Evolutionary conservation across 1,284 basidiomycete genomes (phyloP).

Genomic region (Pulveroboletus sp.): DNA sequence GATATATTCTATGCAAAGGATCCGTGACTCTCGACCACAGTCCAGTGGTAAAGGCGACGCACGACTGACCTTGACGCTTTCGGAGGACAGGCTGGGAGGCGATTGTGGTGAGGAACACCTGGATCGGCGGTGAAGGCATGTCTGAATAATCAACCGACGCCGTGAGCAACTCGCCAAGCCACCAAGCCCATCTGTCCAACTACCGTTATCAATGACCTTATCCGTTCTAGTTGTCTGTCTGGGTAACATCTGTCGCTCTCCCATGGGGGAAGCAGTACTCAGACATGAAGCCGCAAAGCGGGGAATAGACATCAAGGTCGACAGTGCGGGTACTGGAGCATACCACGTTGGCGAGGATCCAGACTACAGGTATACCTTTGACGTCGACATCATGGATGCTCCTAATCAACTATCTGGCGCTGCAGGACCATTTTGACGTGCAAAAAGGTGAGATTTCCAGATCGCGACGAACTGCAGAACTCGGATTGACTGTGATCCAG

Average conservation of each 20-base stretch:
- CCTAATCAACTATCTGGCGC: neutral
- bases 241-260: constrained; percentile 77
- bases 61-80: constrained; percentile 59
- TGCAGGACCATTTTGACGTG: constrained; percentile 58
- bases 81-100: constrained; percentile 72
- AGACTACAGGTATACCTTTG: constrained; percentile 55
- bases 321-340: constrained; percentile 69
- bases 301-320: constrained; percentile 59
- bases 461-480: neutral
- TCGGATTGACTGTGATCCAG: constrained; percentile 32
- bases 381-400: neutral
- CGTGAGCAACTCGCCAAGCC: constrained; percentile 4
- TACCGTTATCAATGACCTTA: constrained; percentile 23
- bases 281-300: constrained; percentile 52
- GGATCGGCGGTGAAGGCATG: constrained; percentile 76
- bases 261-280: constrained; percentile 78
- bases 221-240: constrained; percentile 71
- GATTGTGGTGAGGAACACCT: constrained; percentile 81
- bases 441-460: constrained; percentile 44
- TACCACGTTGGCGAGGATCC: constrained; percentile 74
- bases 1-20: constrained; percentile 53
- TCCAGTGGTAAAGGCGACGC: neutral
- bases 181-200: neutral
- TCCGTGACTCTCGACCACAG: neutral
- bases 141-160: constrained; percentile 1